Evolutionary conservation across 768 basidiomycete species (phyloP).

Genomic region (Tricholoma furcatifolium): DNA sequence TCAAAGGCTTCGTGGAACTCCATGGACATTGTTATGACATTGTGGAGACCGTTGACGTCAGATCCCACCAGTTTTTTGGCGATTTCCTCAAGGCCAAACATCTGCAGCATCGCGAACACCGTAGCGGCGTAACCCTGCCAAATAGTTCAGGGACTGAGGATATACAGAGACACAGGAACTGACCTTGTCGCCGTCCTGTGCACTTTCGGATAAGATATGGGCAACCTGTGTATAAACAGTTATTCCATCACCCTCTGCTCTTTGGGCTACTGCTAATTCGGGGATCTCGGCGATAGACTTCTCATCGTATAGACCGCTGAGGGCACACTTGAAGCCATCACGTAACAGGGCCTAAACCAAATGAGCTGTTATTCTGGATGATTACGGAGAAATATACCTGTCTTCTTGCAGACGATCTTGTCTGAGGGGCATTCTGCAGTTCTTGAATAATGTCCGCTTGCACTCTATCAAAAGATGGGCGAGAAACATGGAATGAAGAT

Average conservation of each 20-base stretch:
- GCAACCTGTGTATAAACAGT: constrained; percentile 12
- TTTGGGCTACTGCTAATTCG: constrained; percentile 13
- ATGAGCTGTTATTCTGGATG: background rate
- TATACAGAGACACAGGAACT: constrained; percentile 6
- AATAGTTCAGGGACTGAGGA: constrained; percentile 2
- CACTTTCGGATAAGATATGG: constrained; percentile 28
- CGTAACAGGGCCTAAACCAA: constrained; percentile 30
- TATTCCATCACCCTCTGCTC: constrained; percentile 9
- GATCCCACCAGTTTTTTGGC: constrained; percentile 24
- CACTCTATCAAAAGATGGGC: constrained; percentile 5
- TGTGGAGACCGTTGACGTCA: constrained; percentile 28
- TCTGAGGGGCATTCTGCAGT: constrained; percentile 5
- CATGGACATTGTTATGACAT: constrained; percentile 28
- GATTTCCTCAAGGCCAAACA: constrained; percentile 24
- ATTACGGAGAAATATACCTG: constrained; percentile 5
- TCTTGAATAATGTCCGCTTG: constrained; percentile 2
- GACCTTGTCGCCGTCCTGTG: constrained; percentile 21
- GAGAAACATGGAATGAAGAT: constrained; percentile 4
- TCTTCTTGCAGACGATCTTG: constrained; percentile 3
- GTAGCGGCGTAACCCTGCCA: constrained; percentile 23
- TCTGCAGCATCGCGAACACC: constrained; percentile 23
- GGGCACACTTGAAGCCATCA: constrained; percentile 32
- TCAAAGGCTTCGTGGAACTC: constrained; percentile 24
- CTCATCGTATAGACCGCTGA: constrained; percentile 26
- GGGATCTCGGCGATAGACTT: background rate